Conservation (phyloP, 2,329 filamentous ascomycete species). For the Trichoderma endophyticum region DNA sequence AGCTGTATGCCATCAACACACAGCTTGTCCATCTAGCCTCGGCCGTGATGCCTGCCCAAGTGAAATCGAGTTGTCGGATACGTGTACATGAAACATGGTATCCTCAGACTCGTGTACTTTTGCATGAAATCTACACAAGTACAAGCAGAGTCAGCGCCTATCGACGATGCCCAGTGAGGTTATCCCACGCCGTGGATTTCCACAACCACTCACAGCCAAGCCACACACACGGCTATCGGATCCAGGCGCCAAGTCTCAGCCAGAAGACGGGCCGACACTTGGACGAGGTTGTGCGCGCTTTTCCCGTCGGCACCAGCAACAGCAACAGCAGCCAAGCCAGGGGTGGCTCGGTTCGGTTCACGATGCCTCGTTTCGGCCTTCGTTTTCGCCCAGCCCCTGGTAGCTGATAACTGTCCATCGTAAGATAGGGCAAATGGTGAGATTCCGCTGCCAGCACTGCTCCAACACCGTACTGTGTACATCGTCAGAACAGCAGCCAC, state of each 20-base stretch:
- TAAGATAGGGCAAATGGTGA: background rate
- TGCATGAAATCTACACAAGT: background rate
- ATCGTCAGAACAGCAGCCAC: slow-evolving; percentile 2
- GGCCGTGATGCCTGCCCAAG: background rate
- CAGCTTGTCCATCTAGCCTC: background rate
- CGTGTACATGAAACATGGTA: background rate
- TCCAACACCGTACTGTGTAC: background rate
- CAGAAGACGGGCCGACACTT: slow-evolving; percentile 16
- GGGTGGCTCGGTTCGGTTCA: background rate
- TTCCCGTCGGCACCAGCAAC: background rate
- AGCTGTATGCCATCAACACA: background rate
- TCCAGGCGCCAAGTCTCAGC: slow-evolving; percentile 14
- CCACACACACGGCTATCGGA: background rate
- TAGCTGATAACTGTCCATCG: background rate
- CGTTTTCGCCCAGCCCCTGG: background rate
- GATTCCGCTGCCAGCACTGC: background rate
- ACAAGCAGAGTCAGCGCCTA: background rate
- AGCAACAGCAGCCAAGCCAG: background rate
- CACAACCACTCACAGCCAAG: background rate
- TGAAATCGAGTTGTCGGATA: background rate
- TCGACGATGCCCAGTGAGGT: background rate
- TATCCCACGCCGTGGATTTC: background rate
- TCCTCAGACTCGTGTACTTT: background rate
- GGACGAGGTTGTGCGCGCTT: slow-evolving; percentile 14
- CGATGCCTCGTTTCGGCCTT: slow-evolving; percentile 8